phyloP scores from a whole-genome alignment of 164 flowering plant species.

The Magnolia kwangsiensis region DNA sequence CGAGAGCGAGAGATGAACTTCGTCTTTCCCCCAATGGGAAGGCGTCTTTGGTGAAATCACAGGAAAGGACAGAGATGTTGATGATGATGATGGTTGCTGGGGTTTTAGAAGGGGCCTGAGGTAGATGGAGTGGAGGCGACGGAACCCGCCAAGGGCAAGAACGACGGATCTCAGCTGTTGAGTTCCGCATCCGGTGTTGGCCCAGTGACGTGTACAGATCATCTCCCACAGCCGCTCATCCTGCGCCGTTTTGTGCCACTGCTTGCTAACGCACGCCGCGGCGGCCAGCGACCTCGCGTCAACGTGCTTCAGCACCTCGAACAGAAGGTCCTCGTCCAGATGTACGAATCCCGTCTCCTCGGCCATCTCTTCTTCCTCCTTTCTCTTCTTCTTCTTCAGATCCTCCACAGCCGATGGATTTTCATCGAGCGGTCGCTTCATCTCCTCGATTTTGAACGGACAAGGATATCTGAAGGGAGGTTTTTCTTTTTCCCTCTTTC shows the following conservation, averaged over 20 bases:
- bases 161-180: slow-evolving; percentile 82
- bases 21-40: slow-evolving; percentile 80
- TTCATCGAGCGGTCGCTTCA: slow-evolving; percentile 39
- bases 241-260: slow-evolving; percentile 67
- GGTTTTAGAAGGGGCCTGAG: slow-evolving; percentile 61
- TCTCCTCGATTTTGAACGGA: slow-evolving; percentile 4
- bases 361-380: slow-evolving; percentile 14
- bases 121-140: slow-evolving; percentile 66
- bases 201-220: slow-evolving; percentile 78
- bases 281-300: slow-evolving; percentile 68
- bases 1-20: slow-evolving; percentile 77
- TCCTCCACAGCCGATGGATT: slow-evolving; percentile 5
- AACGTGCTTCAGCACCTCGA: slow-evolving; percentile 81
- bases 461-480: neutral
- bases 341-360: slow-evolving; percentile 22
- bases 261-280: slow-evolving; percentile 77
- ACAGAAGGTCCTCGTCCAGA: slow-evolving; percentile 67
- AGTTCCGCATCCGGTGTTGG: slow-evolving; percentile 48
- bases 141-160: slow-evolving; percentile 87
- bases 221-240: slow-evolving; percentile 98
- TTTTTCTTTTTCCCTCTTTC: neutral
- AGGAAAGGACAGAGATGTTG: slow-evolving; percentile 17
- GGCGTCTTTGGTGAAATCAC: slow-evolving; percentile 8
- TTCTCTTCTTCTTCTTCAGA: slow-evolving; percentile 17
- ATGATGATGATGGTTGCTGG: slow-evolving; percentile 17